Percentiles rank a stretch among this genome's conserved stretches.
phyloP scores from a whole-genome alignment of 2,329 filamentous ascomycete species.

The Apiospora phragmitis region DNA sequence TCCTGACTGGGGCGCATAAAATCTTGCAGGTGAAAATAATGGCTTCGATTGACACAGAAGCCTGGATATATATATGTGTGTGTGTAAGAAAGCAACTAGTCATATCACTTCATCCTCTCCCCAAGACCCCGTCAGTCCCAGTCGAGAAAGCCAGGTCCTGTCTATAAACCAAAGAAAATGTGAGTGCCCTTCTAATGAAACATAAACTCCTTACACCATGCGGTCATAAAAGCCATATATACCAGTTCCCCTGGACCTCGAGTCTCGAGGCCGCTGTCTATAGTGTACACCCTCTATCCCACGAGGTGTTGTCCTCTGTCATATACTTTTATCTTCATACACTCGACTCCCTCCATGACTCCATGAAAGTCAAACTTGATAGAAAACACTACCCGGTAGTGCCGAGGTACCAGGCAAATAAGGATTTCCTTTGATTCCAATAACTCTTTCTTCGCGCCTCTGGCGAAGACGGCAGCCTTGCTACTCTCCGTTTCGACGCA shows the following conservation, averaged over 20 bases:
- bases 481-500: background rate
- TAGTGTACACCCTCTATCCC: conserved; percentile 4
- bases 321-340: background rate
- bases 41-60: background rate
- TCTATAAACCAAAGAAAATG: background rate
- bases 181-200: background rate
- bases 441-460: background rate
- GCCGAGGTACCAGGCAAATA: background rate
- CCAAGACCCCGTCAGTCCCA: background rate
- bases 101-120: background rate
- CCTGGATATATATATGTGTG: background rate
- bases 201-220: background rate
- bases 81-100: too few species aligned
- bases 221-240: background rate
- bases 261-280: background rate
- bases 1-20: background rate
- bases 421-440: background rate
- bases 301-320: background rate
- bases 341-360: background rate
- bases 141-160: background rate
- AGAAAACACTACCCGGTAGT: background rate
- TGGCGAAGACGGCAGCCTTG: background rate
- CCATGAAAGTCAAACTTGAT: background rate
- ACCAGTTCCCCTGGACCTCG: background rate
- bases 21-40: background rate